Conservation (phyloP, 208 protist species). For the Acanthamoeba healyi region DNA sequence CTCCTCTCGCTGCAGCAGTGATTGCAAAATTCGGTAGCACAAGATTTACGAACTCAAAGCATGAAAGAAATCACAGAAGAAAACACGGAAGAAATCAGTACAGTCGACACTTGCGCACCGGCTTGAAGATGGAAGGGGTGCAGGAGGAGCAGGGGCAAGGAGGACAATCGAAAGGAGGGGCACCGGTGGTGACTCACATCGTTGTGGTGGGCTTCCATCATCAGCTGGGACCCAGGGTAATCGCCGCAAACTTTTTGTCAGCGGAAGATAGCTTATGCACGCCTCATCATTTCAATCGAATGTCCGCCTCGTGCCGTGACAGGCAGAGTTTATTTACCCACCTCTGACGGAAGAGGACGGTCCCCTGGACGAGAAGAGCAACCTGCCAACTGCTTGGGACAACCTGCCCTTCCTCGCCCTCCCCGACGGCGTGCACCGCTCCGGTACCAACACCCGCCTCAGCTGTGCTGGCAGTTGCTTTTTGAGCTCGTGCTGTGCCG, state of each 20-base stretch:
- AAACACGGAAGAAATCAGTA: neutral
- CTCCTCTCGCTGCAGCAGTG: too few species aligned
- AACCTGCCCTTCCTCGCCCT: conserved; percentile 69
- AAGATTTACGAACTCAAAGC: neutral
- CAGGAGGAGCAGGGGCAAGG: neutral
- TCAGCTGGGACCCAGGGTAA: conserved; percentile 57
- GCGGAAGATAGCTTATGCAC: too few species aligned
- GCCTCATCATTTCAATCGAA: neutral
- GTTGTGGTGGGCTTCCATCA: conserved; percentile 67
- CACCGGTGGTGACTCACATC: conserved; percentile 44
- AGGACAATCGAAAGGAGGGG: neutral
- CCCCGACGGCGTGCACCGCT: conserved; percentile 54
- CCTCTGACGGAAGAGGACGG: neutral
- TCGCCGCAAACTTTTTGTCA: too few species aligned
- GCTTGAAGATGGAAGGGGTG: neutral
- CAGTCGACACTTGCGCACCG: neutral
- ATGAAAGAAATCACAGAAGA: neutral
- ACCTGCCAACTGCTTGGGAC: conserved; percentile 31
- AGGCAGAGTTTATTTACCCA: conserved; percentile 53
- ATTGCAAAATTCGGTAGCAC: neutral
- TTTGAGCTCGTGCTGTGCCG: neutral
- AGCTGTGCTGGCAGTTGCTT: neutral
- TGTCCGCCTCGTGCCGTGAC: neutral
- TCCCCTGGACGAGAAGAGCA: neutral
- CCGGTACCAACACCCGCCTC: conserved; percentile 2